These are phyloP conservation scores for Harrya chromipes DNA, from an alignment of 768 basidiomycete genomes.

Conservation along the genomic window DNA sequence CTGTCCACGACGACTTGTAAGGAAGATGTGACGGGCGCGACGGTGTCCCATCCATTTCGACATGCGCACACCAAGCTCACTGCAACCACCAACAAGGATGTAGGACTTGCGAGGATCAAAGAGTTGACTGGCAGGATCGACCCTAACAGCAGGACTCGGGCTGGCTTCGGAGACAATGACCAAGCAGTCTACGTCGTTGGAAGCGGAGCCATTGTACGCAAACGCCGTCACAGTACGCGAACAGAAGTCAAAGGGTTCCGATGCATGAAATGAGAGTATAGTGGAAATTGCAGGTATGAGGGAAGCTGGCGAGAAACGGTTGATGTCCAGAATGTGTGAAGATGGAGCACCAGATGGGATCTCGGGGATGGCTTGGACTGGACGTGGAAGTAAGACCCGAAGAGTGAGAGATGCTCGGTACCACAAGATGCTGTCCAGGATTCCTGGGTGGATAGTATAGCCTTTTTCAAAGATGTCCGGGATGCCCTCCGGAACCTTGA, in stretches of 20 bases:
- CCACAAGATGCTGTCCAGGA: conserved; percentile 31
- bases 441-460: conserved; percentile 33
- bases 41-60: conserved; percentile 33
- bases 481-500: conserved; percentile 18
- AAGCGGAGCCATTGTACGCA: conserved; percentile 1
- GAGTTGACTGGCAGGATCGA: conserved; percentile 27
- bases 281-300: conserved; percentile 17
- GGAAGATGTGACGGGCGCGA: conserved; percentile 32
- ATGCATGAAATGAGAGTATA: conserved; percentile 18
- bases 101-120: conserved; percentile 31
- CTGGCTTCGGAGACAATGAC: conserved; percentile 19
- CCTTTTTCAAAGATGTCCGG: conserved; percentile 29
- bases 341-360: conserved; percentile 19
- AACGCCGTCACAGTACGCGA: conserved; percentile 12
- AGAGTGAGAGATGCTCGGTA: conserved; percentile 19
- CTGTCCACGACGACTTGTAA: conserved; percentile 26
- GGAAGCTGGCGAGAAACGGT: conserved; percentile 19
- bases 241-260: conserved; percentile 6
- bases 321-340: conserved; percentile 21
- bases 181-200: conserved; percentile 8
- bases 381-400: conserved; percentile 26
- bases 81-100: conserved; percentile 20
- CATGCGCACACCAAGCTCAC: conserved; percentile 25
- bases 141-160: conserved; percentile 10
- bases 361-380: conserved; percentile 13